phyloP scores from a whole-genome alignment of 2,329 filamentous ascomycete genomes.

The Zopfia rhizophila region DNA sequence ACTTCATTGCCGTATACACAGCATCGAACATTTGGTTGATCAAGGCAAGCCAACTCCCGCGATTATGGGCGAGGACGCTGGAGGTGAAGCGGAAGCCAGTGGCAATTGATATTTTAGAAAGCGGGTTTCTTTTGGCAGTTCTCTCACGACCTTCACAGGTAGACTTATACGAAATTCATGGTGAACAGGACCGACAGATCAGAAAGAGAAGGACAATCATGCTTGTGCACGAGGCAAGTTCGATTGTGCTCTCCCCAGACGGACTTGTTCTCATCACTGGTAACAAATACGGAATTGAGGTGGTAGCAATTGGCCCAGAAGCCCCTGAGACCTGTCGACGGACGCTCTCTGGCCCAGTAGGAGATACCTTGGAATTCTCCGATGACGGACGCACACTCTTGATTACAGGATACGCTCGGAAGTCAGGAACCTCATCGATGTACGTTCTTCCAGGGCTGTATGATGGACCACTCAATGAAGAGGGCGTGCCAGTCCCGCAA shows the following conservation, averaged over 20 bases:
- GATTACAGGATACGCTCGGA: conserved; percentile 50
- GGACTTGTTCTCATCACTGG: conserved; percentile 85
- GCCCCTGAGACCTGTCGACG: conserved; percentile 55
- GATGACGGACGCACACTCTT: conserved; percentile 53
- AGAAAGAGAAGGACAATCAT: conserved; percentile 78
- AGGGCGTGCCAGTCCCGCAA: conserved; percentile 50
- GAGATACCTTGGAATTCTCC: conserved; percentile 51
- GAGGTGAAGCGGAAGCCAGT: conserved; percentile 51
- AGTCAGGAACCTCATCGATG: conserved; percentile 47
- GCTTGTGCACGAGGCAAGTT: conserved; percentile 79
- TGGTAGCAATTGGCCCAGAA: conserved; percentile 76
- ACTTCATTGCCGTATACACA: conserved; percentile 50
- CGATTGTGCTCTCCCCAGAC: conserved; percentile 83
- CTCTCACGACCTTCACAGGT: conserved; percentile 85
- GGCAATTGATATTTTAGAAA: conserved; percentile 81
- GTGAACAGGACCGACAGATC: conserved; percentile 59
- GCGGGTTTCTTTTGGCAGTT: conserved; percentile 80
- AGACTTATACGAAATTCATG: conserved; percentile 79
- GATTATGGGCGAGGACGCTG: conserved; percentile 49
- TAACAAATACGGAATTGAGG: conserved; percentile 89
- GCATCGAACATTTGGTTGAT: conserved; percentile 51
- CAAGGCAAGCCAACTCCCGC: conserved; percentile 47
- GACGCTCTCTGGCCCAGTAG: conserved; percentile 48
- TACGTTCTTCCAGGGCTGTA: conserved; percentile 52
- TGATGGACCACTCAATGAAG: conserved; percentile 52